These are phyloP conservation scores for Lipomyces mesembrius DNA, from an alignment of 805 yeast genomes.

Conservation along the genomic window DNA sequence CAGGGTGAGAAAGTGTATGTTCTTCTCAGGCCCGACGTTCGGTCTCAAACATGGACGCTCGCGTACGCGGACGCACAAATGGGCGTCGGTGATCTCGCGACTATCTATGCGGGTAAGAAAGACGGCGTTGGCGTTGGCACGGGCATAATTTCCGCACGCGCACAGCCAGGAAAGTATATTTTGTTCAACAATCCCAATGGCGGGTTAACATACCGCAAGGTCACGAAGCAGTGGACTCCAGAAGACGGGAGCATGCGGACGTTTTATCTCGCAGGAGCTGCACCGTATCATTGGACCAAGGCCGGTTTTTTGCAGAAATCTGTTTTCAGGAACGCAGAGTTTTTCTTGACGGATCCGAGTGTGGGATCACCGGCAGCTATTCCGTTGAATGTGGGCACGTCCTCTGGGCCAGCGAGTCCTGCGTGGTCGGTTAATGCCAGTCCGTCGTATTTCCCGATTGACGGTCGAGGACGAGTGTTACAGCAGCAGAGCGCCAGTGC, in stretches of 20 bases:
- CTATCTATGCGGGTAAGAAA: slow-evolving; percentile 34
- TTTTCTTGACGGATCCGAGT: slow-evolving; percentile 28
- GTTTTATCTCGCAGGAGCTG: slow-evolving; percentile 29
- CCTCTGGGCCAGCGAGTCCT: slow-evolving; percentile 7
- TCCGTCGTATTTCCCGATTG: not conserved
- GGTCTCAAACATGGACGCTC: slow-evolving; percentile 34
- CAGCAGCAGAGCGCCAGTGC: slow-evolving; percentile 7
- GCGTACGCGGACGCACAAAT: slow-evolving; percentile 27
- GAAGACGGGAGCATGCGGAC: slow-evolving; percentile 31
- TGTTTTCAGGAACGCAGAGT: slow-evolving; percentile 17
- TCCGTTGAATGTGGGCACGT: not conserved
- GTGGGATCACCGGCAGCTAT: slow-evolving; percentile 29
- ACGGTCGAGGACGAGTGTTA: slow-evolving; percentile 6
- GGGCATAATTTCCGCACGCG: slow-evolving; percentile 33
- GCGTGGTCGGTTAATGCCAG: not conserved
- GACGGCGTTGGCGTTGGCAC: slow-evolving; percentile 32
- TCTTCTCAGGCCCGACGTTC: slow-evolving; percentile 28
- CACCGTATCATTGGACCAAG: slow-evolving; percentile 35
- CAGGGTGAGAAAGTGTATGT: slow-evolving; percentile 34
- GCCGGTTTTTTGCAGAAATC: slow-evolving; percentile 25
- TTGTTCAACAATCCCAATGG: slow-evolving; percentile 34
- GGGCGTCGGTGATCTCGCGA: slow-evolving; percentile 28
- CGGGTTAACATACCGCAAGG: slow-evolving; percentile 36
- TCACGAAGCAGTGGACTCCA: slow-evolving; percentile 33
- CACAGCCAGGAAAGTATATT: slow-evolving; percentile 35